Evolutionary conservation across 1,284 basidiomycete species (phyloP), one percentile per base, ranked within the genome.

Genomic region (Ceratobasidium sp.): DNA sequence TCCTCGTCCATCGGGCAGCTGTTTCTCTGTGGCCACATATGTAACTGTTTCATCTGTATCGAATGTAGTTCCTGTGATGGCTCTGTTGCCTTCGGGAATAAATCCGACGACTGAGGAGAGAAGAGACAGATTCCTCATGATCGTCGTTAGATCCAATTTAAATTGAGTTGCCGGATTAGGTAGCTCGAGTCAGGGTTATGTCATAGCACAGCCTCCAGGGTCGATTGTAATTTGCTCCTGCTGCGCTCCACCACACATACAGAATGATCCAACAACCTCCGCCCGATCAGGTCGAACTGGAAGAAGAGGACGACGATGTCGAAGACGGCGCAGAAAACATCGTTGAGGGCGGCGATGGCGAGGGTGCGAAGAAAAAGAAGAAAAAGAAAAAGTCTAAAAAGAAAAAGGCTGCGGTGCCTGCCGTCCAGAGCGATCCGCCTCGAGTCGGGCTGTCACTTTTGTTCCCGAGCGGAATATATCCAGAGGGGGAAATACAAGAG

Each of bases 331-430:
- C 71, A 16, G 79, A 79, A 32, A 79, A 78, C 3, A 79, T 52
- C 18, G 74, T 52, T 23, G 75, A 36, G 43, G 74, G 12, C 10
- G 72, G 43, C 18, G 73, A 69, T 4, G 74, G 48, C 2, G 79
- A 77, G 6, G 79, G 76, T 48, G 77, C 76, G n/a, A 76, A 91
- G 80, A 93, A 93, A 82, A 93, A 93, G 81, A 94, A 94, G 85
- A 98, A 97, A 80, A 97, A 97, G 85, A 95, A 93, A 82, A 97
- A 95, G 82, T 79, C 89, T 45, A 94, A 94, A 82, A 94, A 94
- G 86, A 94, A 93, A 82, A 85, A 85, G 79, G 73, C 78, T 14
- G 74, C 76, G 2, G 77, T 77, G 36, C 60, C 70, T 89, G 88
- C 79, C 75, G 78, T 18, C 75, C 97, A 98, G 83, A 89, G 89